phyloP scores from a whole-genome alignment of 2,329 filamentous ascomycete species.

The Trichoderma brevicompactum region DNA sequence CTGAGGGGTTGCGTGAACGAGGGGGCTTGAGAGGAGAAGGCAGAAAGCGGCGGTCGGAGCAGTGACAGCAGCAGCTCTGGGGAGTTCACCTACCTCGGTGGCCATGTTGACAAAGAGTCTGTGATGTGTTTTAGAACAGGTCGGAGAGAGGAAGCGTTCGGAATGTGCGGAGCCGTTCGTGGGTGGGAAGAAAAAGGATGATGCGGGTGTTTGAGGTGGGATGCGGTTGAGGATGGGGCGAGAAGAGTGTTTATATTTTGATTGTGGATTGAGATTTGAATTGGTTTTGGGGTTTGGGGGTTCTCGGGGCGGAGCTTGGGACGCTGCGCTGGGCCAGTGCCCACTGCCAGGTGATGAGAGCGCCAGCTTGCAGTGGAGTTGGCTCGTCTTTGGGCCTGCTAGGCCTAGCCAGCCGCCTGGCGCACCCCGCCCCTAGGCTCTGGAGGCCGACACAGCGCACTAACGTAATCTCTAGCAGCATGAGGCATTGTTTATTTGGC shows the following conservation, averaged over 20 bases:
- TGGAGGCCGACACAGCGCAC: conserved; percentile 19
- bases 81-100: conserved; percentile 41
- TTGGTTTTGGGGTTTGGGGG: conserved; percentile 31
- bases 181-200: conserved; percentile 32
- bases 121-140: conserved; percentile 14
- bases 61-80: conserved; percentile 22
- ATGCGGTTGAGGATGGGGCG: conserved; percentile 35
- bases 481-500: neutral
- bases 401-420: conserved; percentile 25
- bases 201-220: conserved; percentile 35
- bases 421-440: conserved; percentile 25
- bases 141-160: conserved; percentile 24
- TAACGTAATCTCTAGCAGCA: conserved; percentile 17
- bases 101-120: conserved; percentile 37
- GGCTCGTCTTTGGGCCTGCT: conserved; percentile 21
- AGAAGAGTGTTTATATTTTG: conserved; percentile 42
- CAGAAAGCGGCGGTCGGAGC: conserved; percentile 33
- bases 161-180: conserved; percentile 28
- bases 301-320: conserved; percentile 28
- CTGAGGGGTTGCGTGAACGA: conserved; percentile 37
- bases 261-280: conserved; percentile 37
- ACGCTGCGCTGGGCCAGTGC: conserved; percentile 9
- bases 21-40: conserved; percentile 35
- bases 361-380: conserved; percentile 26
- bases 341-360: conserved; percentile 25